Base-by-base conservation (phyloP, 2,329 filamentous ascomycete species). In the Fusarium euwallaceae region DNA sequence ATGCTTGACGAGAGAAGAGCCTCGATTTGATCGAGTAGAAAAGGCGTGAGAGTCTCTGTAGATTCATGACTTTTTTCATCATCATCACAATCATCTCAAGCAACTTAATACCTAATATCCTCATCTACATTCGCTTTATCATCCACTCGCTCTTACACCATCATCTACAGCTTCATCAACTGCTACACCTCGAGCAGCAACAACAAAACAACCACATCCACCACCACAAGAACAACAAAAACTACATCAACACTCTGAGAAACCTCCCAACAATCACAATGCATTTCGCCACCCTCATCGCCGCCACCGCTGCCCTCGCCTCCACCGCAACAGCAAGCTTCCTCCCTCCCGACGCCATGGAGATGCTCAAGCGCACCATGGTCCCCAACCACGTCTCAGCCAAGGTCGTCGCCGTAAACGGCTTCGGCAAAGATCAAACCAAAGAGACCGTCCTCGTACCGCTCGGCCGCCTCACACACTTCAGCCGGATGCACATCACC, bases 321-420 rank as follows among this genome's bases (percentile, higher is more conserved):
- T 53, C 60, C 4, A 51, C 60, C 2, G 20, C 41, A 11, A 24
- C 32, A 27, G 60, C 60, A 32, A 10, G 17, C 3, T 48, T 48
- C 60, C 36, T 39, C 17, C 41, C 60, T 11, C 27, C 27, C 9
- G 17, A 61, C 41, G 39, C 39, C 14, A 32, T 32, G 20, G 45
- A 34, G 20, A 34, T 36, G 29, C 27, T 32, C 43, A 62, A 62
- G 43, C 41, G 60, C 2, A 43, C 60, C 12, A 51, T 51, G 20
- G 36, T 60, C 17, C 36, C 56, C 22, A 60, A 60, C 56, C 56
- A 60, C 11, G 56, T 60, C 36, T 60, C 56, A n/a, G 60, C 45
- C 43, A 51, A 62, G 24, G 41, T 62, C 16, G 4, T 51, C 6
- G 41, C 29, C 16, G 20, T 48, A 17, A 62, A 62, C 2, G 41